Base-by-base conservation (phyloP, 441 rosid species). In the Pelargonium fulgidum region DNA sequence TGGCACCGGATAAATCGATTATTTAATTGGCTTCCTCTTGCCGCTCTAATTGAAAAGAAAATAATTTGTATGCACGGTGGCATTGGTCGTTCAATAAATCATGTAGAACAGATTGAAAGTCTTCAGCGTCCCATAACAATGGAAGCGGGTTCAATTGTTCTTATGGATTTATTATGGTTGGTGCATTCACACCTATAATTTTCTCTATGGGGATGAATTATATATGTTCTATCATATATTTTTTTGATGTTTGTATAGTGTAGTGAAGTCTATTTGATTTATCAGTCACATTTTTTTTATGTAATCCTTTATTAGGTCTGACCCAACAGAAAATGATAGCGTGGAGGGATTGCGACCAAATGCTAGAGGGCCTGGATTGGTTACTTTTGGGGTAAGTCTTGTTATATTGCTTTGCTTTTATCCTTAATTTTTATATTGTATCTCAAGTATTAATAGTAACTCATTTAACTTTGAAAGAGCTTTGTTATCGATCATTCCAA, bases 31-130 rank as follows among this genome's bases (percentile, higher is more conserved):
- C 91, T 94, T 74, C 98, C 99, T 74, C 75, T 94, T 74, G 98
- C 98, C 33, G 99, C 99, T 75, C 73, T 92, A 65, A 94, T 94
- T 64, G 99, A 94, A 80, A 94, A 92, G 85, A 94, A 94, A 81
- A 94, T 94, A 63, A 88, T 94, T 66, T 94, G 99, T 76, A 92
- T 94, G 99, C 99, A 94, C 75, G 99, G 99, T 50, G 99, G 99
- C 71, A 94, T 94, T 77, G 99, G 99, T 69, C 89, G 99, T 70
- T 94, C 98, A 20, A 94, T 94, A 80, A 94, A 90, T 84, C 96
- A 92, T 68, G 87, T 94, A 65, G 97, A 94, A 74, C 99, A 94
- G 83, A 94, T 94, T 68, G 96, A 90, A 81, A 94, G 76, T 77
- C 81, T 94, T 63, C 94, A 90, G 75, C 98, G 98, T 71, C 98